Percentiles rank a stretch among this genome's conserved stretches.
Conservation (phyloP, 108 stramenopile species). For the Aurantiochytrium sp. region DNA sequence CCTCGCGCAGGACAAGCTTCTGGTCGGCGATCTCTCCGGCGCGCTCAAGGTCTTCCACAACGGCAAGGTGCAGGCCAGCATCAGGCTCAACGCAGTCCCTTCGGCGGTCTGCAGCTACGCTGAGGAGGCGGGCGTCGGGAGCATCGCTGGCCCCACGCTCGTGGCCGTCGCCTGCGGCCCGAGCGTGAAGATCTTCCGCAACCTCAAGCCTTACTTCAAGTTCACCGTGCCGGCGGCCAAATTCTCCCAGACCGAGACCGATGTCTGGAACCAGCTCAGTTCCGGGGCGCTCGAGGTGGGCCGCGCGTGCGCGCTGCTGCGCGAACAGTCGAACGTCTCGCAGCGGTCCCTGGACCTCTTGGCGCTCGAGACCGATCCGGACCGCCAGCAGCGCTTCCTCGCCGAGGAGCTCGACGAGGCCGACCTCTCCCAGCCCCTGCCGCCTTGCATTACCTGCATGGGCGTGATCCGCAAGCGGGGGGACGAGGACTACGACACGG, state of each 20-base stretch:
- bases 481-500: constrained; percentile 30
- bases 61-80: background rate
- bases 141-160: background rate
- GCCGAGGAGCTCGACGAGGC: constrained; percentile 21
- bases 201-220: constrained; percentile 54
- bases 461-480: constrained; percentile 39
- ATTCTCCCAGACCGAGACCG: background rate
- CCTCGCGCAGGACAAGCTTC: background rate
- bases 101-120: background rate
- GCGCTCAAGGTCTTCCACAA: constrained; percentile 8
- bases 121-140: background rate
- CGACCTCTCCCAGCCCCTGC: constrained; percentile 13
- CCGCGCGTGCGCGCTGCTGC: background rate
- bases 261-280: constrained; percentile 27
- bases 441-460: constrained; percentile 54
- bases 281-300: background rate
- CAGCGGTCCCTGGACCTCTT: background rate
- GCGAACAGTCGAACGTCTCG: background rate
- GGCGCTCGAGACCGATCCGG: background rate
- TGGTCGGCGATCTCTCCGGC: background rate
- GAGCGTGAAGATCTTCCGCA: constrained; percentile 49
- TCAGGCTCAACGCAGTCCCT: background rate
- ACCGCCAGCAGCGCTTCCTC: background rate
- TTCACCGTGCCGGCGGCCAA: constrained; percentile 40
- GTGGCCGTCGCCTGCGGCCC: constrained; percentile 55